These are phyloP conservation scores for Paraconiothyrium sp. DNA, from an alignment of 2,329 filamentous ascomycete species.

Conservation along the genomic window DNA sequence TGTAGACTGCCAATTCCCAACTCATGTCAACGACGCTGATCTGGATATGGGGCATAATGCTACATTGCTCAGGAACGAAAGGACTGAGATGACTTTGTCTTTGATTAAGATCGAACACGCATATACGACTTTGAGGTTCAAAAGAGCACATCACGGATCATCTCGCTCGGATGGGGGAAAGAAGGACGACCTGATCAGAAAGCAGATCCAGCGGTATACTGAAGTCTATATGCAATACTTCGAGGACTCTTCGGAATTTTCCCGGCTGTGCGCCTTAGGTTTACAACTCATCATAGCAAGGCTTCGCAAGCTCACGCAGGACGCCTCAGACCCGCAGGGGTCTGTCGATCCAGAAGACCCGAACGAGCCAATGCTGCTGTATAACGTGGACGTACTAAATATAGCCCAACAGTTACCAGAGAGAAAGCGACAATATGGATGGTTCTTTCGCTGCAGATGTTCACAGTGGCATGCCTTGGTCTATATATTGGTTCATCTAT, in stretches of 20 bases:
- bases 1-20: constrained; percentile 16
- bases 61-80: constrained; percentile 1
- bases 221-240: constrained; percentile 20
- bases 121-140: constrained; percentile 14
- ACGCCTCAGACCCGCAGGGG: constrained; percentile 1
- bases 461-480: constrained; percentile 69
- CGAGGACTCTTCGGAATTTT: constrained; percentile 12
- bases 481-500: constrained; percentile 64
- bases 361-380: constrained; percentile 14
- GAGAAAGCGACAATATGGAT: constrained; percentile 61
- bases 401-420: constrained; percentile 21
- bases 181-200: background rate
- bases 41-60: background rate
- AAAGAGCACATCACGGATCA: background rate
- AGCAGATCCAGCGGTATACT: constrained; percentile 18
- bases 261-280: constrained; percentile 15
- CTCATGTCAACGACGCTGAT: constrained; percentile 24
- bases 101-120: constrained; percentile 22
- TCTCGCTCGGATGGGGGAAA: constrained; percentile 1
- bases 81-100: constrained; percentile 24
- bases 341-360: background rate
- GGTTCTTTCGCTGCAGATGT: constrained; percentile 66
- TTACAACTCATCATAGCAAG: constrained; percentile 17
- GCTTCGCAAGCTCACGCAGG: constrained; percentile 18
- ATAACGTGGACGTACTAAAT: constrained; percentile 22